Base-by-base conservation (phyloP, 1,284 basidiomycete species). In the Agaricales sp. region DNA sequence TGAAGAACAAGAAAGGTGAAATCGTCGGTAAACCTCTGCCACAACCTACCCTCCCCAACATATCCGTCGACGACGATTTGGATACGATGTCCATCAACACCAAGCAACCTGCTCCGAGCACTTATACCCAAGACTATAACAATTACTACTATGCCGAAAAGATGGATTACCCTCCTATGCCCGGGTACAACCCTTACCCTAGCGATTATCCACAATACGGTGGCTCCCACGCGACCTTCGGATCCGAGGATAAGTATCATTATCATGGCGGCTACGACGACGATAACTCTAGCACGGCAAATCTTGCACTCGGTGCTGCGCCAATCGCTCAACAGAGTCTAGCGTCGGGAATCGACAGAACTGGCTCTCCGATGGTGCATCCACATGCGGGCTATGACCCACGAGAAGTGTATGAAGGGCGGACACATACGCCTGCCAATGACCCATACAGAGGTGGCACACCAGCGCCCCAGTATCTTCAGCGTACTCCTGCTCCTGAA, bases 41-140 rank as follows among this genome's bases (percentile, higher is more conserved):
- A n/a, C 92, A 96, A 66, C 94, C 94, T 0, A 99, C 94, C 1
- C 76, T 98, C 44, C 94, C 94, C n/a, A 87, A 88, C 54, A 75
- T 99, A 49, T 87, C 82, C 18, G 72, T 96, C 51, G 87, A 92
- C 54, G 89, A 95, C 54, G 85, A 87, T 54, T 60, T 74, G 53
- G 79, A 85, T 54, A 81, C 88, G 51, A 63, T 68, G 16, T 67
- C 74, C 1, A 82, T 81, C 11, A 67, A 71, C 51, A 83, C 79
- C 26, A 77, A 76, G 47, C 71, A 68, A 20, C 68, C 72, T 22
- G 67, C 80, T 12, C 71, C 78, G 8, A 79, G 70, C 63, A 70
- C 71, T 11, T 73, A 75, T 61, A 71, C 69, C 52, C 70, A 76
- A 55, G 77, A 79, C 53, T 72, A 75, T 53, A 43, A 43, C 41